Percentiles rank a stretch among this genome's conserved stretches.
Conservation (phyloP, 2,329 filamentous ascomycete species). For the Fusarium tjaetaba region DNA sequence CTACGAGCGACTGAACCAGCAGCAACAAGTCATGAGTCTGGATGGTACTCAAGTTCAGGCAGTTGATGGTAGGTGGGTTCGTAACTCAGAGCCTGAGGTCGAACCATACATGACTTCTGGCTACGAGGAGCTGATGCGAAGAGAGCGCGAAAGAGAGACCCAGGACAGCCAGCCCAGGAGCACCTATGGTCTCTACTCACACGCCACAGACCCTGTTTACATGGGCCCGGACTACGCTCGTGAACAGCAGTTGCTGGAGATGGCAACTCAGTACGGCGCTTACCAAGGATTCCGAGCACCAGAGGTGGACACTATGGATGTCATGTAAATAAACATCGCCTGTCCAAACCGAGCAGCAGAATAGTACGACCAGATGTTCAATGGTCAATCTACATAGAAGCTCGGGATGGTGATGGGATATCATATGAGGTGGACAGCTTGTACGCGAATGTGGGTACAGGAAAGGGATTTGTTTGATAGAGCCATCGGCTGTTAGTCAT, state of each 20-base stretch:
- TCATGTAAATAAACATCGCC: constrained; percentile 48
- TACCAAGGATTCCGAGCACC: constrained; percentile 60
- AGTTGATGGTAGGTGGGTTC: constrained; percentile 63
- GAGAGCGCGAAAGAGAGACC: constrained; percentile 65
- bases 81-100: constrained; percentile 55
- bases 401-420: neutral
- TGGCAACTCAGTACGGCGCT: constrained; percentile 76
- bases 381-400: constrained; percentile 14
- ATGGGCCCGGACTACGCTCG: constrained; percentile 56
- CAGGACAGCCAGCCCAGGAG: constrained; percentile 51
- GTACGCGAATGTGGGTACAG: neutral
- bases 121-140: constrained; percentile 75
- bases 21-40: constrained; percentile 59
- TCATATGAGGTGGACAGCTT: constrained; percentile 8
- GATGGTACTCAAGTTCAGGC: constrained; percentile 65
- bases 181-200: constrained; percentile 61
- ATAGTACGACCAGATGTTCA: constrained; percentile 20
- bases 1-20: constrained; percentile 60
- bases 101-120: constrained; percentile 89
- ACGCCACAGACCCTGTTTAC: constrained; percentile 77
- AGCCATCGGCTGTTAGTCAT: constrained; percentile 14
- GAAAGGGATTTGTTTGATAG: neutral
- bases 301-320: constrained; percentile 61
- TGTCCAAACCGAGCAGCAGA: constrained; percentile 20
- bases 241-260: constrained; percentile 63